phyloP scores from a whole-genome alignment of 768 basidiomycete species.

The Termitomyces sp. region DNA sequence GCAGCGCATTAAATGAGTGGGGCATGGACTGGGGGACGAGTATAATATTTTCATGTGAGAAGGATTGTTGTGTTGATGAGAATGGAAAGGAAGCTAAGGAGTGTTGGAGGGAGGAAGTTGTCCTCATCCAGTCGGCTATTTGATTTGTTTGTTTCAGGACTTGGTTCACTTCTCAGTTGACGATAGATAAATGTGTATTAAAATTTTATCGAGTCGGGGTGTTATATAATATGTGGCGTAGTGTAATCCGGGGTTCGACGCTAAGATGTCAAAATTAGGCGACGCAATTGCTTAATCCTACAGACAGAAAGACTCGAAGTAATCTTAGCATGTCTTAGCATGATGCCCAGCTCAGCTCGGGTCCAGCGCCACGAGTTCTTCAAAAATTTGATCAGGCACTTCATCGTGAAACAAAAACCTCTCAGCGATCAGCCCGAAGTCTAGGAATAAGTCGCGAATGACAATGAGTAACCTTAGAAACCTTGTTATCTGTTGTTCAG shows the following conservation, averaged over 20 bases:
- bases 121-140: conserved; percentile 73
- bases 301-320: not conserved
- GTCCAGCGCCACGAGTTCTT: too few relatives aligned
- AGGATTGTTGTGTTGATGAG: conserved; percentile 60
- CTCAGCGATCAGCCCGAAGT: not conserved
- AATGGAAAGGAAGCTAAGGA: conserved; percentile 36
- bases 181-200: not conserved
- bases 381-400: not conserved
- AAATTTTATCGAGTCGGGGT: not conserved
- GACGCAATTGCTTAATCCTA: not conserved
- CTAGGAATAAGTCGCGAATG: not conserved
- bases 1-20: conserved; percentile 27
- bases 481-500: not conserved
- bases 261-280: not conserved
- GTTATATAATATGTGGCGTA: not conserved
- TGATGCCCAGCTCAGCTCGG: not conserved
- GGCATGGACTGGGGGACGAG: conserved; percentile 97
- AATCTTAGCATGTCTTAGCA: too few relatives aligned
- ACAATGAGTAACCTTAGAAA: not conserved
- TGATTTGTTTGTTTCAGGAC: conserved; percentile 18
- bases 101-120: conserved; percentile 71
- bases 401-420: not conserved
- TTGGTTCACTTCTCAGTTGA: not conserved
- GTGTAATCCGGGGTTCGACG: not conserved
- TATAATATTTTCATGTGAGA: conserved; percentile 81